These are phyloP conservation scores for Suillus hirtellus DNA, from an alignment of 768 basidiomycete genomes.

Conservation along the genomic window DNA sequence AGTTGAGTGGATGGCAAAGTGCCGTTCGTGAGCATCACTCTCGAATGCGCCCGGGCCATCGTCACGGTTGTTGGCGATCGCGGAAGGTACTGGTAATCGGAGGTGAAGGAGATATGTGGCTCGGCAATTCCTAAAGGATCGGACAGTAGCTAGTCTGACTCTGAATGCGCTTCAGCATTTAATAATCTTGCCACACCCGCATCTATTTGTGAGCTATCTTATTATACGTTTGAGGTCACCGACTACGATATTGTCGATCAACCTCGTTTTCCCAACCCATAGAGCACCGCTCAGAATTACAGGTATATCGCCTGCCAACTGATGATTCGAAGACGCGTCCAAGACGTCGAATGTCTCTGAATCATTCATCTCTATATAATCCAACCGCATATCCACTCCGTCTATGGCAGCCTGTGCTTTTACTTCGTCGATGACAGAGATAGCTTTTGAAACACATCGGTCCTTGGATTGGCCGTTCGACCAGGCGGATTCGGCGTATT, in stretches of 20 bases:
- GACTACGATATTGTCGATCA: conserved; percentile 92
- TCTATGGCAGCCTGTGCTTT: conserved; percentile 32
- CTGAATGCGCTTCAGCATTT: not conserved
- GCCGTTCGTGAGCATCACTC: conserved; percentile 22
- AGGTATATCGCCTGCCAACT: conserved; percentile 30
- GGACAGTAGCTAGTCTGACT: not conserved
- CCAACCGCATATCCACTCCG: conserved; percentile 60
- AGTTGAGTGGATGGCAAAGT: conserved; percentile 31
- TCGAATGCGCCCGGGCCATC: conserved; percentile 19
- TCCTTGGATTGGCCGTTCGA: conserved; percentile 46
- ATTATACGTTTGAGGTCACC: conserved; percentile 41
- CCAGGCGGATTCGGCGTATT: conserved; percentile 59
- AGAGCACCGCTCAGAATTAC: conserved; percentile 85
- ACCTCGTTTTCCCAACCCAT: conserved; percentile 80
- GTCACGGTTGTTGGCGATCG: not conserved
- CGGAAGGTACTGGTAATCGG: not conserved
- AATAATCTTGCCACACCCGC: not conserved
- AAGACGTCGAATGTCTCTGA: conserved; percentile 71
- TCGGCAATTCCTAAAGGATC: not conserved
- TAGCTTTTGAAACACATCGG: conserved; percentile 48
- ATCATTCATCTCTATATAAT: conserved; percentile 91
- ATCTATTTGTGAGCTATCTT: conserved; percentile 11
- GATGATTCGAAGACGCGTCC: conserved; percentile 30
- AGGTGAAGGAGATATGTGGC: not conserved
- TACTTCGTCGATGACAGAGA: conserved; percentile 38